Percentiles rank a stretch among this genome's conserved stretches.
Conservation (phyloP, 257 asterid species). For the Coffea eugenioides region DNA sequence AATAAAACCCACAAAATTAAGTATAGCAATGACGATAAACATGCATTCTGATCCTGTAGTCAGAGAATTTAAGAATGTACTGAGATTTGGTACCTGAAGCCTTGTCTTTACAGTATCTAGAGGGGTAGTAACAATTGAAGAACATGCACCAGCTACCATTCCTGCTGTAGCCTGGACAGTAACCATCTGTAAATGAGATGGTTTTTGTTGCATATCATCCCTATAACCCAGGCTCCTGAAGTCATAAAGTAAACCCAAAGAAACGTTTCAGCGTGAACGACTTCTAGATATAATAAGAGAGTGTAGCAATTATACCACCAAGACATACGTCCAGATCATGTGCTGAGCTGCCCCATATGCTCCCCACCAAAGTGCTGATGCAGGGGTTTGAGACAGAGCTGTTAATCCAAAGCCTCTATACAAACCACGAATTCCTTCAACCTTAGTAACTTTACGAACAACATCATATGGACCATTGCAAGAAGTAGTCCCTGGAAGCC, state of each 20-base stretch:
- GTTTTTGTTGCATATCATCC: slow-evolving; percentile 58
- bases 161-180: slow-evolving; percentile 89
- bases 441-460: slow-evolving; percentile 49
- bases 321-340: slow-evolving; percentile 66
- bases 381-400: slow-evolving; percentile 74
- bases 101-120: slow-evolving; percentile 85
- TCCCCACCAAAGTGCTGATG: slow-evolving; percentile 99
- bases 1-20: slow-evolving; percentile 16
- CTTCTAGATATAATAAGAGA: slow-evolving; percentile 1
- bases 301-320: slow-evolving; percentile 6
- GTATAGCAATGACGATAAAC: background rate
- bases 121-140: slow-evolving; percentile 79
- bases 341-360: slow-evolving; percentile 87
- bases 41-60: background rate
- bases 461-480: slow-evolving; percentile 81
- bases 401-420: slow-evolving; percentile 93
- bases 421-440: slow-evolving; percentile 82
- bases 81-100: slow-evolving; percentile 58
- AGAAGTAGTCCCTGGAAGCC: slow-evolving; percentile 68
- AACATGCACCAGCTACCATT: slow-evolving; percentile 79
- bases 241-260: background rate
- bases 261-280: background rate
- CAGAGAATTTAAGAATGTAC: background rate
- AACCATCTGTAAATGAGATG: slow-evolving; percentile 67
- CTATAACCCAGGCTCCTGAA: slow-evolving; percentile 65